These are phyloP conservation scores for Aspergillus felis DNA, from an alignment of 2,329 filamentous ascomycete species.

Conservation along the genomic window DNA sequence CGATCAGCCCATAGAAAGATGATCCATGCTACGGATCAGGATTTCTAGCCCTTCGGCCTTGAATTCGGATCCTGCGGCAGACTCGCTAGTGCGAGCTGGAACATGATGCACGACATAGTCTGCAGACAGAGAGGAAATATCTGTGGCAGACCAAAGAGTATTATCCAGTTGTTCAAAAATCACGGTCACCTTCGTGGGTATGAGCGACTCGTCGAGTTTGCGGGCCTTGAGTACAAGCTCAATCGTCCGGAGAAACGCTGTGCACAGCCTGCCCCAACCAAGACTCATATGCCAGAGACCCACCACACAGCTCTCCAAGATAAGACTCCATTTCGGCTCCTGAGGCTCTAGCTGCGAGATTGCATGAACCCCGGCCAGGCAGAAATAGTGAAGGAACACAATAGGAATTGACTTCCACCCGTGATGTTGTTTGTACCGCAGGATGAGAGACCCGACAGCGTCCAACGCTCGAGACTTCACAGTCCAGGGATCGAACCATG, in stretches of 20 bases:
- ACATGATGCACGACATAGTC: constrained; percentile 20
- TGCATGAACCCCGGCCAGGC: constrained; percentile 18
- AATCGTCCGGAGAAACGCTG: constrained; percentile 21
- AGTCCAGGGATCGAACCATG: constrained; percentile 4
- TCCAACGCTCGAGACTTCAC: constrained; percentile 14
- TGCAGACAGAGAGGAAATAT: constrained; percentile 16
- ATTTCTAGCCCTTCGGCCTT: constrained; percentile 7
- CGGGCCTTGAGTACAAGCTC: constrained; percentile 14
- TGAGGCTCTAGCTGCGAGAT: constrained; percentile 10
- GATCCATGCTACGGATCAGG: constrained; percentile 8
- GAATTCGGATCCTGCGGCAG: background rate
- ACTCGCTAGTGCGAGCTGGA: background rate
- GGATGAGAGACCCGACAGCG: constrained; percentile 16
- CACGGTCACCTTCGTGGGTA: constrained; percentile 13
- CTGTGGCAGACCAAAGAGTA: constrained; percentile 15
- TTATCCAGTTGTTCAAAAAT: constrained; percentile 14
- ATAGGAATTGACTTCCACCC: constrained; percentile 22
- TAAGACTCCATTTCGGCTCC: constrained; percentile 17
- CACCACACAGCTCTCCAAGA: constrained; percentile 20
- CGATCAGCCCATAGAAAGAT: constrained; percentile 1
- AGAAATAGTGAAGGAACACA: constrained; percentile 24
- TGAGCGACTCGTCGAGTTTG: constrained; percentile 7
- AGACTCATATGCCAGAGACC: constrained; percentile 24
- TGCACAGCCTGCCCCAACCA: constrained; percentile 22
- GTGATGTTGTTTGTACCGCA: constrained; percentile 17